phyloP scores from a whole-genome alignment of 2,329 filamentous ascomycete species.

The Colletotrichum sp. region DNA sequence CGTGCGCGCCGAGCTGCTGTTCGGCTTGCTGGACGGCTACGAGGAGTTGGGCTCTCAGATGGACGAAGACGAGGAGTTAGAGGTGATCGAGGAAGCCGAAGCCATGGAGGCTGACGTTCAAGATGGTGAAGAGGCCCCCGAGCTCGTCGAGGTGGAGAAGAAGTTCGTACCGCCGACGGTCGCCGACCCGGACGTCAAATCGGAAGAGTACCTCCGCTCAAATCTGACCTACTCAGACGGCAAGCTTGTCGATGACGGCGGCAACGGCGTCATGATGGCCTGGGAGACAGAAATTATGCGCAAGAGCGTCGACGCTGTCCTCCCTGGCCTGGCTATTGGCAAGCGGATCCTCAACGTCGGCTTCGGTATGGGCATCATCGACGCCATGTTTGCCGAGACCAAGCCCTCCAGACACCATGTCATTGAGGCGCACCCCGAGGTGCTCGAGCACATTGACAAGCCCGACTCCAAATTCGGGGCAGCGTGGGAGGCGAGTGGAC shows the following conservation, averaged over 20 bases:
- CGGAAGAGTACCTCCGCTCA: conserved; percentile 71
- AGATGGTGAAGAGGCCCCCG: conserved; percentile 22
- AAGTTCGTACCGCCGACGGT: conserved; percentile 40
- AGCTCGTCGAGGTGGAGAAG: conserved; percentile 26
- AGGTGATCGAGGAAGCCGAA: conserved; percentile 40
- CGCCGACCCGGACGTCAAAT: conserved; percentile 58
- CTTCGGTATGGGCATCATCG: conserved; percentile 90
- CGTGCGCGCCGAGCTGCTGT: conserved; percentile 85
- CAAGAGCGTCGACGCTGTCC: conserved; percentile 72
- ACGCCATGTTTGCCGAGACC: conserved; percentile 74
- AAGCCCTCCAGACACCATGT: conserved; percentile 78
- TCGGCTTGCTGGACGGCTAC: conserved; percentile 83
- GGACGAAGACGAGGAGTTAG: conserved; percentile 50
- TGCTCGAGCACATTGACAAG: conserved; percentile 67
- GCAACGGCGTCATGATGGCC: conserved; percentile 92
- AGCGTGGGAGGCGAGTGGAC: conserved; percentile 58
- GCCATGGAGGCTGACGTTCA: conserved; percentile 7
- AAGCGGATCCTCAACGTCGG: conserved; percentile 83
- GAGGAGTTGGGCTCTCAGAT: conserved; percentile 66
- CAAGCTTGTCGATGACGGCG: conserved; percentile 74
- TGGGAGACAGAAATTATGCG: conserved; percentile 92
- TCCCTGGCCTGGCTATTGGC: conserved; percentile 44
- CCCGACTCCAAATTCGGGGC: conserved; percentile 56
- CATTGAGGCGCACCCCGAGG: conserved; percentile 82
- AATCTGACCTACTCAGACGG: conserved; percentile 67